These are phyloP conservation scores for Tolypocladium ophioglossoides DNA, from an alignment of 2,329 filamentous ascomycete genomes.

Conservation along the genomic window DNA sequence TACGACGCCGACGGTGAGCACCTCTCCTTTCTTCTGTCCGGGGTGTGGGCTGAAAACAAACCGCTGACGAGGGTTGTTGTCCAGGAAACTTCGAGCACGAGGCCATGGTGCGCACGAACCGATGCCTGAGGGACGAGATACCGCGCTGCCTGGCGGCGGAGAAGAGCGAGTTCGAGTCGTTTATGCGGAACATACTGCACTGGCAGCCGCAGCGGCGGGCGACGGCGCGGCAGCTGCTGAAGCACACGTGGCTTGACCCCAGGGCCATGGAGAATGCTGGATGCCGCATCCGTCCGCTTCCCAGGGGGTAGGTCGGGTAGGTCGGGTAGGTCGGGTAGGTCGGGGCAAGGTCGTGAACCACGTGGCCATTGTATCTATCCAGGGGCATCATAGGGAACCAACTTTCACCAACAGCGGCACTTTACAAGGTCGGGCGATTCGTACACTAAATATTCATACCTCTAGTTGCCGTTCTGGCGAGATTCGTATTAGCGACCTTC, in stretches of 20 bases:
- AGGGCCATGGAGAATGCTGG: no score
- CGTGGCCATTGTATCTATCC: no score
- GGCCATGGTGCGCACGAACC: background rate
- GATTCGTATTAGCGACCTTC: background rate
- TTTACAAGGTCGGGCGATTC: no score
- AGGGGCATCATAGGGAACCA: no score
- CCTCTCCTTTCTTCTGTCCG: background rate
- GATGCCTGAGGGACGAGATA: background rate
- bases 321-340: no score
- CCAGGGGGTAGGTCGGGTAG: background rate
- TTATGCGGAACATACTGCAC: background rate
- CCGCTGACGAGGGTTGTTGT: no score
- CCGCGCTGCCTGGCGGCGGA: background rate
- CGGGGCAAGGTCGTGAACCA: no score
- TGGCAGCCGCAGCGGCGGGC: background rate
- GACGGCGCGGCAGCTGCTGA: background rate
- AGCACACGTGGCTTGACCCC: background rate
- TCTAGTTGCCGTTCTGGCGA: background rate
- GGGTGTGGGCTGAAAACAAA: no score
- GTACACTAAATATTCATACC: no score
- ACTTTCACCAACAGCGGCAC: no score
- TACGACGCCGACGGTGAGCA: background rate
- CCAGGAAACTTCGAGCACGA: no score
- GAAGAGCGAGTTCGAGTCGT: background rate
- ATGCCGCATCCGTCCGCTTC: background rate